A percentile compares a stretch with the other conserved stretches of the same genome.
These are phyloP conservation scores for Plasmopara halstedii DNA, from an alignment of 352 stramenopile species.

Conservation along the genomic window DNA sequence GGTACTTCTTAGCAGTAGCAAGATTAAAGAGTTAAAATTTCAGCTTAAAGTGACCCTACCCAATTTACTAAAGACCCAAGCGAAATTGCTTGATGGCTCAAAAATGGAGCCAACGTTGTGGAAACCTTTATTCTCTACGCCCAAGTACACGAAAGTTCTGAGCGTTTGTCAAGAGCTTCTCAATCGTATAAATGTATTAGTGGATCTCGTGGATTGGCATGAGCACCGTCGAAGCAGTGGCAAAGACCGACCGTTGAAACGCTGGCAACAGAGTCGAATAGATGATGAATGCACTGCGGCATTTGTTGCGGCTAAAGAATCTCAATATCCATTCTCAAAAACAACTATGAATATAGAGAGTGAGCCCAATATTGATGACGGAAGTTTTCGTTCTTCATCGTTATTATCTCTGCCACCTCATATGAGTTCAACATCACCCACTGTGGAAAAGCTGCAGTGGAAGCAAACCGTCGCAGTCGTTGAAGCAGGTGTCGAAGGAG, in stretches of 20 bases:
- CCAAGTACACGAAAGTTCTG: conserved; percentile 49
- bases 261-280: conserved; percentile 25
- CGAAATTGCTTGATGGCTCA: conserved; percentile 37
- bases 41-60: conserved; percentile 32
- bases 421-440: conserved; percentile 17
- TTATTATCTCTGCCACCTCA: conserved; percentile 16
- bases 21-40: conserved; percentile 36
- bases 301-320: conserved; percentile 26
- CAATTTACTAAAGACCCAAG: conserved; percentile 36
- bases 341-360: conserved; percentile 9
- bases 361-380: conserved; percentile 3
- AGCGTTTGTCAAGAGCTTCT: conserved; percentile 41
- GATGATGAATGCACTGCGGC: conserved; percentile 25
- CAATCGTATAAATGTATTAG: conserved; percentile 44
- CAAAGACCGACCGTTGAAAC: conserved; percentile 20
- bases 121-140: conserved; percentile 43
- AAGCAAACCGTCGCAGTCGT: conserved; percentile 38
- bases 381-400: conserved; percentile 1
- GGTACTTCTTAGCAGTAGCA: conserved; percentile 15
- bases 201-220: conserved; percentile 63
- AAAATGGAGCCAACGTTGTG: conserved; percentile 47
- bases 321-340: conserved; percentile 14
- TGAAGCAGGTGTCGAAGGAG: conserved; percentile 35
- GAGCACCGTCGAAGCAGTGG: conserved; percentile 27
- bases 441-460: conserved; percentile 27